These are phyloP conservation scores for Fusarium annulatum DNA, from an alignment of 2,329 filamentous ascomycete species.

Conservation along the genomic window DNA sequence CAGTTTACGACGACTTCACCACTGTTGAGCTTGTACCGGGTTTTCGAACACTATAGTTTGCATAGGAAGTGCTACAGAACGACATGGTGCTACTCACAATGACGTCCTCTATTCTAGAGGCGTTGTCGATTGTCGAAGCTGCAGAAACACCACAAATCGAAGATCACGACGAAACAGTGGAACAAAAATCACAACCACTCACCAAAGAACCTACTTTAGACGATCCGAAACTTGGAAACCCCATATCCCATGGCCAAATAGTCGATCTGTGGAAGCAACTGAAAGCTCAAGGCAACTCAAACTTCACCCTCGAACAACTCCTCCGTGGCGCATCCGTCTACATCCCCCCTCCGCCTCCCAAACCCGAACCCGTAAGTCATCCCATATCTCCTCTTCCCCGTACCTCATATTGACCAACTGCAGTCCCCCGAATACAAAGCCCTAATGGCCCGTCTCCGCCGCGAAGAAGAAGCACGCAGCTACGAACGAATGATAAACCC, in stretches of 20 bases:
- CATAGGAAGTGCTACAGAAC: fast-evolving
- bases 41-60: too few relatives aligned
- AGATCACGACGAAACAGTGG: constrained; percentile 33
- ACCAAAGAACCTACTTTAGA: constrained; percentile 64
- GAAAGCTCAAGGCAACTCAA: constrained; percentile 47
- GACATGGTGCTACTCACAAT: constrained; percentile 83
- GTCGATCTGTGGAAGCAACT: constrained; percentile 69
- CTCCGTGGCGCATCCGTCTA: constrained; percentile 80
- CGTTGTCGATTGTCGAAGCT: constrained; percentile 56
- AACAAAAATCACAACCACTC: constrained; percentile 1
- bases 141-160: constrained; percentile 5
- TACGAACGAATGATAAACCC: constrained; percentile 86
- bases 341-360: constrained; percentile 81
- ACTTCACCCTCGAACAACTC: constrained; percentile 73
- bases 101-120: constrained; percentile 75
- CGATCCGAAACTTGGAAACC: constrained; percentile 67
- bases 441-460: constrained; percentile 86
- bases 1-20: not conserved
- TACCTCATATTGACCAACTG: not conserved
- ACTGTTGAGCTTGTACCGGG: too few relatives aligned
- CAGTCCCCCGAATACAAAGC: constrained; percentile 85
- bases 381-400: not conserved
- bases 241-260: constrained; percentile 78
- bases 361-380: constrained; percentile 77
- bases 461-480: constrained; percentile 81